Evolutionary conservation across 2,329 filamentous ascomycete genomes (phyloP).

Genomic region (Phaeoacremonium minimum): DNA sequence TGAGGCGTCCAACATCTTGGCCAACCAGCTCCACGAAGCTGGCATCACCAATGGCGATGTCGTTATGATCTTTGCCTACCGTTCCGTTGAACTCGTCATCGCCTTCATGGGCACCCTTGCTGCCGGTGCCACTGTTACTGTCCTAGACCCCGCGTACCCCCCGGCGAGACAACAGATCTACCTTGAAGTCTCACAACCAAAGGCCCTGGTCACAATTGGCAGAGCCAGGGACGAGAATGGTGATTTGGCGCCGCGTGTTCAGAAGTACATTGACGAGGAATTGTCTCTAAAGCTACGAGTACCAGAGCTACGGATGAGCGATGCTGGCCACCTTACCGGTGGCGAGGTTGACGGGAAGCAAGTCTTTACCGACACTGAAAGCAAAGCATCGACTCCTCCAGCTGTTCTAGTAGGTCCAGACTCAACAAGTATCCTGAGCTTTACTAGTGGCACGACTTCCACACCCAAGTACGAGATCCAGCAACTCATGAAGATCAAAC

Average conservation of each 20-base stretch:
- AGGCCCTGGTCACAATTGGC: constrained; percentile 65
- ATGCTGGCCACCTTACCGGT: constrained; percentile 69
- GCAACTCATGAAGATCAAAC: constrained; percentile 43
- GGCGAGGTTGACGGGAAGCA: constrained; percentile 64
- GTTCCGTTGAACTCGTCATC: constrained; percentile 62
- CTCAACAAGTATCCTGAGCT: constrained; percentile 70
- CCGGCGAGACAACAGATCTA: constrained; percentile 73
- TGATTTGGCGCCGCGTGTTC: constrained; percentile 41
- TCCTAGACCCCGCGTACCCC: constrained; percentile 80
- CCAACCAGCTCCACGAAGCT: constrained; percentile 70
- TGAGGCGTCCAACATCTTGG: constrained; percentile 75
- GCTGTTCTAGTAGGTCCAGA: constrained; percentile 82
- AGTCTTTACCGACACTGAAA: constrained; percentile 50
- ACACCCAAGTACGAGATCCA: no score
- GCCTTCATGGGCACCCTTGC: constrained; percentile 73
- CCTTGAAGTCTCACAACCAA: constrained; percentile 68
- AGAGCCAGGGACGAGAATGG: constrained; percentile 67
- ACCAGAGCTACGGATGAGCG: constrained; percentile 66
- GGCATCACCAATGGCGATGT: constrained; percentile 79
- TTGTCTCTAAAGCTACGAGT: constrained; percentile 70
- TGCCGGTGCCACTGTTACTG: constrained; percentile 58
- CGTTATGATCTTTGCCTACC: constrained; percentile 87
- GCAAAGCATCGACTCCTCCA: constrained; percentile 53
- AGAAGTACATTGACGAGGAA: constrained; percentile 67
- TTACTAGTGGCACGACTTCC: constrained; percentile 58